phyloP scores from a whole-genome alignment of 2,329 filamentous ascomycete genomes.

The Monilinia polystroma region DNA sequence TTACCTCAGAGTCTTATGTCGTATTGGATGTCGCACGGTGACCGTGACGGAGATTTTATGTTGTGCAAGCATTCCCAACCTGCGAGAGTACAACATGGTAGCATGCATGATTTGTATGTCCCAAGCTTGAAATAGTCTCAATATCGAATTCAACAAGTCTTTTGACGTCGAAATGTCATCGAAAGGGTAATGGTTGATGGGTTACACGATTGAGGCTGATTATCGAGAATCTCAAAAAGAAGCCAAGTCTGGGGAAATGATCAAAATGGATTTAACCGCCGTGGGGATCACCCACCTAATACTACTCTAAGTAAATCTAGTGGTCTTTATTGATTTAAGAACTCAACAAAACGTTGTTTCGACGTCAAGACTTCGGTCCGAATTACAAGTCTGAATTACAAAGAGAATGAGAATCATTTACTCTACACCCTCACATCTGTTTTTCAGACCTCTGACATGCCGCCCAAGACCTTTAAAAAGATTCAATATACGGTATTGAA shows the following conservation, averaged over 20 bases:
- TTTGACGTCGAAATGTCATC: background rate
- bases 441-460: background rate
- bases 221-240: background rate
- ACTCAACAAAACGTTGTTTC: background rate
- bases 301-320: background rate
- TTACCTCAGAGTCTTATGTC: background rate
- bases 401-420: background rate
- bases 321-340: background rate
- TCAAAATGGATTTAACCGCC: constrained; percentile 1
- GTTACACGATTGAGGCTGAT: constrained; percentile 11
- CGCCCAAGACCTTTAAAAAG: background rate
- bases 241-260: constrained; percentile 20
- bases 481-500: background rate
- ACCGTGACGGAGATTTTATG: background rate
- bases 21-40: constrained; percentile 1
- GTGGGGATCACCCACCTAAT: background rate
- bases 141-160: background rate
- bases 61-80: background rate
- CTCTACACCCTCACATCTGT: background rate
- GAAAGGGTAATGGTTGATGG: background rate
- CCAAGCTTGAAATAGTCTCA: background rate
- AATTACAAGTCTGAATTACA: constrained; percentile 10
- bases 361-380: constrained; percentile 6
- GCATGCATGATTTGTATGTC: background rate
- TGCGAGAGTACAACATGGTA: background rate